Conservation (phyloP, 1,139 yeast species). For the Pichia sp. region DNA sequence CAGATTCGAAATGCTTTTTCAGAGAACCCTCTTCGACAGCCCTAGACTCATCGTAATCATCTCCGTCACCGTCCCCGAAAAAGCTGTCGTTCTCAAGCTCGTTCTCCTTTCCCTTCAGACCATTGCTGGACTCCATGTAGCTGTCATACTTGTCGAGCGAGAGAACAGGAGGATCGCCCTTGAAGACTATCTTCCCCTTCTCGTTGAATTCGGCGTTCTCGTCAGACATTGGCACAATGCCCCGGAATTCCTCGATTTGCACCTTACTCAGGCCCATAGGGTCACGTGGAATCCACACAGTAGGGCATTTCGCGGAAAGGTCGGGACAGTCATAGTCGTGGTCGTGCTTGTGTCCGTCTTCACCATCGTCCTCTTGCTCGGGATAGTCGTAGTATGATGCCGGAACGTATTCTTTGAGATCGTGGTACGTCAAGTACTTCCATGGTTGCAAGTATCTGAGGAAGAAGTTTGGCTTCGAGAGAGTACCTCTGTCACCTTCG, state of each 20-base stretch:
- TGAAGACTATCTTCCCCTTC: constrained; percentile 49
- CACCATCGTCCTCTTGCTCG: constrained; percentile 37
- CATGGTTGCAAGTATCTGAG: constrained; percentile 33
- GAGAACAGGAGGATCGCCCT: constrained; percentile 58
- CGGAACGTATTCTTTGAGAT: constrained; percentile 33
- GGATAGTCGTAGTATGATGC: constrained; percentile 38
- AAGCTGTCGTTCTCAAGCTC: neutral
- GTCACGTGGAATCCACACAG: constrained; percentile 68
- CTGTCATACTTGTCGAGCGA: neutral
- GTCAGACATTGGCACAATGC: constrained; percentile 55
- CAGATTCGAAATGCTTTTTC: constrained; percentile 4
- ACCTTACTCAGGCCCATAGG: constrained; percentile 63
- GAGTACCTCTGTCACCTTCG: constrained; percentile 30
- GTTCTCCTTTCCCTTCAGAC: neutral
- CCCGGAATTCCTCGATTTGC: constrained; percentile 56
- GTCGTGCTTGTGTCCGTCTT: constrained; percentile 37
- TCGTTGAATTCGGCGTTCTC: constrained; percentile 53
- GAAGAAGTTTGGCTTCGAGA: constrained; percentile 19
- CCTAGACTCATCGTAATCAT: neutral
- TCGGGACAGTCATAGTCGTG: constrained; percentile 68
- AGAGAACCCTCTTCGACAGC: neutral
- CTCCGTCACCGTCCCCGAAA: neutral
- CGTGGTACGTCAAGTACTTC: constrained; percentile 34
- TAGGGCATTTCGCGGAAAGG: constrained; percentile 57
- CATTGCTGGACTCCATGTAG: neutral